Percentiles rank a stretch among this genome's conserved stretches.
phyloP scores from a whole-genome alignment of 2,329 filamentous ascomycete species.

The Macrophomina phaseolina region DNA sequence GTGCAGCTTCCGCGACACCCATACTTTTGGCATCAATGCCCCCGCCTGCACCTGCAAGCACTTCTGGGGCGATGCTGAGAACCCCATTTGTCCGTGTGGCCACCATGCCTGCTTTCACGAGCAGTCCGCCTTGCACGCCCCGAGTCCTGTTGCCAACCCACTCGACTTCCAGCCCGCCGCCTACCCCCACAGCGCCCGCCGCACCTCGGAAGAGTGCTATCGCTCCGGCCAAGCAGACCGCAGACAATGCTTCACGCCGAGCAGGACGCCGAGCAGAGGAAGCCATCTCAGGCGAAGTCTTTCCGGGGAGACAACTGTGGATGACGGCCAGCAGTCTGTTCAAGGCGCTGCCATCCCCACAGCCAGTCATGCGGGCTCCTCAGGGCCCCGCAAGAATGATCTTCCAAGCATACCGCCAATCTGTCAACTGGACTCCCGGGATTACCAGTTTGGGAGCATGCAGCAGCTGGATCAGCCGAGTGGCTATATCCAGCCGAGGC shows the following conservation, averaged over 20 bases:
- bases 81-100: conserved; percentile 58
- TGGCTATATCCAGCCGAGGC: not conserved
- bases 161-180: conserved; percentile 26
- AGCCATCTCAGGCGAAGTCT: conserved; percentile 1
- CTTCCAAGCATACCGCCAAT: conserved; percentile 45
- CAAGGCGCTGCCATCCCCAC: not conserved
- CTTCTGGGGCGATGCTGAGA: conserved; percentile 53
- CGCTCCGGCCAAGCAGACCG: not conserved
- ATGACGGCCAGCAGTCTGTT: not conserved
- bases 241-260: not conserved
- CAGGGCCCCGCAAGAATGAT: conserved; percentile 26
- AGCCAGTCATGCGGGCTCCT: not conserved
- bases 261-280: conserved; percentile 14
- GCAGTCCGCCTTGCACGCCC: not conserved
- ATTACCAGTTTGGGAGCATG: conserved; percentile 30
- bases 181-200: not conserved
- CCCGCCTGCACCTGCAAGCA: conserved; percentile 59
- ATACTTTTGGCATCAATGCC: conserved; percentile 45
- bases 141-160: not conserved
- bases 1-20: conserved; percentile 59
- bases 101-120: conserved; percentile 65
- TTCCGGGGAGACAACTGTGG: not conserved
- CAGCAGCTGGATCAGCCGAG: not conserved
- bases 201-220: not conserved
- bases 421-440: conserved; percentile 43